Conservation (phyloP, 495 filamentous ascomycete species). For the Aspergillus egyptiacus region DNA sequence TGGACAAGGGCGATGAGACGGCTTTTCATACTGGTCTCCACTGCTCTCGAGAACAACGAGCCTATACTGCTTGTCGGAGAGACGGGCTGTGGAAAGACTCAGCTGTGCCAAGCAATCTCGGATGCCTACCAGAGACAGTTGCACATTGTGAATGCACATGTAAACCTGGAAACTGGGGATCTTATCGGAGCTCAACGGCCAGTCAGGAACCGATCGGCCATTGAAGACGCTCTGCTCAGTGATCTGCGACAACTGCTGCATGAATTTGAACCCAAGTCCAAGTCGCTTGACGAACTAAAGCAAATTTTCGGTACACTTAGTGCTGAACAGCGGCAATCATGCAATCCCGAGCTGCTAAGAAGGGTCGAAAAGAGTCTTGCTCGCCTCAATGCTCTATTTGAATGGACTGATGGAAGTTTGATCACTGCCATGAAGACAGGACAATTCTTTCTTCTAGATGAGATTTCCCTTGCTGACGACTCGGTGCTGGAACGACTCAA, state of each 20-base stretch:
- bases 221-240: slow-evolving; percentile 57
- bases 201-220: slow-evolving; percentile 70
- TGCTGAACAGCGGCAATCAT: slow-evolving; percentile 30
- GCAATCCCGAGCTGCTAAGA: slow-evolving; percentile 42
- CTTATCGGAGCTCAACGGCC: slow-evolving; percentile 94
- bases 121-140: slow-evolving; percentile 67
- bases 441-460: slow-evolving; percentile 88
- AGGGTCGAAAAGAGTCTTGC: slow-evolving; percentile 55
- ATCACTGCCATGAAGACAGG: slow-evolving; percentile 90
- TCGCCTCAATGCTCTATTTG: slow-evolving; percentile 77
- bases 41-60: slow-evolving; percentile 84
- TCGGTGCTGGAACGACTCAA: slow-evolving; percentile 95
- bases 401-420: slow-evolving; percentile 94
- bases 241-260: slow-evolving; percentile 51
- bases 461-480: slow-evolving; percentile 96
- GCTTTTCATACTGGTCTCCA: slow-evolving; percentile 75
- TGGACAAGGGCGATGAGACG: slow-evolving; percentile 95
- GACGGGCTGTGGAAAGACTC: slow-evolving; percentile 96
- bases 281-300: slow-evolving; percentile 42
- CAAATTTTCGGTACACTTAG: slow-evolving; percentile 39
- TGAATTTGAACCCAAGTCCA: slow-evolving; percentile 23
- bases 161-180: slow-evolving; percentile 95
- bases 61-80: slow-evolving; percentile 92
- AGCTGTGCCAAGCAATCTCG: slow-evolving; percentile 87
- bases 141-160: slow-evolving; percentile 91